Conservation (phyloP, 257 asterid genomes). For the Hygrophila difformis region DNA sequence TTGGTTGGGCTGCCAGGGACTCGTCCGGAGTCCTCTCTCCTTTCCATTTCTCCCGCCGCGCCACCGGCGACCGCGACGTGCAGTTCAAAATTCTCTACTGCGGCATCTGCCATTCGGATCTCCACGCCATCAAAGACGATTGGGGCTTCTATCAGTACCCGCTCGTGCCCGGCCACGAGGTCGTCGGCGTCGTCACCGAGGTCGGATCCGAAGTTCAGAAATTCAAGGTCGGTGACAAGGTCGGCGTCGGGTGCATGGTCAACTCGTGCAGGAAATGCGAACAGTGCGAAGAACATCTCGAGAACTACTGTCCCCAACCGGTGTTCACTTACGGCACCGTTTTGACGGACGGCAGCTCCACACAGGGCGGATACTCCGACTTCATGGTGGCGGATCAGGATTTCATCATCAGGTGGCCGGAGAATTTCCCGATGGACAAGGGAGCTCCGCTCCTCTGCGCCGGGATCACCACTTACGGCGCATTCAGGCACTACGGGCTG, state of each 20-base stretch:
- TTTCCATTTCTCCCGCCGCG: constrained; percentile 19
- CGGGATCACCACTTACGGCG: constrained; percentile 33
- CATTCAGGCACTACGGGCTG: constrained; percentile 22
- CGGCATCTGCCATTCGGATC: constrained; percentile 42
- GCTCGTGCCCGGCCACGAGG: constrained; percentile 36
- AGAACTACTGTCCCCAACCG: constrained; percentile 26
- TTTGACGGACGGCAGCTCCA: constrained; percentile 22
- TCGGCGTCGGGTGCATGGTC: constrained; percentile 33
- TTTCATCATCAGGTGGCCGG: constrained; percentile 31
- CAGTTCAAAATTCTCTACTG: constrained; percentile 27
- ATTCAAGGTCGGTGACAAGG: constrained; percentile 26
- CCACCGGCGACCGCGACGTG: constrained; percentile 22
- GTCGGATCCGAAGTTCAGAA: constrained; percentile 27
- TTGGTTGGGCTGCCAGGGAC: constrained; percentile 34
- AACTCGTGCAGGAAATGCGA: constrained; percentile 30
- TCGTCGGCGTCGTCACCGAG: constrained; percentile 29
- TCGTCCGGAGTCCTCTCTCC: constrained; percentile 28
- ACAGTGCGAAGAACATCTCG: constrained; percentile 20
- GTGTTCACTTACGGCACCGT: constrained; percentile 21
- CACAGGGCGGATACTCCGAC: constrained; percentile 35
- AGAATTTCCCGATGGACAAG: constrained; percentile 20
- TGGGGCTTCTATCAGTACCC: constrained; percentile 29
- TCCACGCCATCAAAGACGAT: constrained; percentile 22
- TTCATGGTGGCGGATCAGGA: constrained; percentile 26
- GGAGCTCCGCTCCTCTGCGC: constrained; percentile 40